Percentiles rank a stretch among this genome's conserved stretches.
Evolutionary conservation across 106 monocot species (phyloP).

Genomic region (Xerophyta viscosa): DNA sequence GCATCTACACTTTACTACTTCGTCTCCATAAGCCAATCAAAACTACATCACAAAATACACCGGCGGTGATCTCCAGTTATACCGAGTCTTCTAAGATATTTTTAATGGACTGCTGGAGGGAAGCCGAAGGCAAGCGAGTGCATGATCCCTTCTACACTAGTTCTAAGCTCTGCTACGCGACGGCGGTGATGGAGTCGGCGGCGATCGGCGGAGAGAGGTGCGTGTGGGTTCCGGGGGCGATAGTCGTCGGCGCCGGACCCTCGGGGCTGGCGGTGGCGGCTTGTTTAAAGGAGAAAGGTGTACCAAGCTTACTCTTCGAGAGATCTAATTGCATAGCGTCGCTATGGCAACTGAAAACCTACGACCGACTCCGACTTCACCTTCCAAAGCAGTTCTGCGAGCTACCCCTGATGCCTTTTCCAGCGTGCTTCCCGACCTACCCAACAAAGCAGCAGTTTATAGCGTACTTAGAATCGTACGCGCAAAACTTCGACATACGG

Average conservation of each 20-base stretch:
- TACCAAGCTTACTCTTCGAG: constrained; percentile 45
- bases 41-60: neutral
- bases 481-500: constrained; percentile 22
- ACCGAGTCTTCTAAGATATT: neutral
- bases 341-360: constrained; percentile 48
- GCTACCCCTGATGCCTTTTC: constrained; percentile 61
- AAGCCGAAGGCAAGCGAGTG: constrained; percentile 23
- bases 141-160: constrained; percentile 32
- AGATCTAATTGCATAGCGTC: constrained; percentile 53
- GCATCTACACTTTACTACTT: neutral
- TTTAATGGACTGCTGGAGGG: constrained; percentile 33
- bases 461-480: constrained; percentile 39
- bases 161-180: no score
- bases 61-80: neutral
- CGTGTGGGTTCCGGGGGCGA: constrained; percentile 23
- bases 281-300: constrained; percentile 27
- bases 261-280: constrained; percentile 56
- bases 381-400: constrained; percentile 65
- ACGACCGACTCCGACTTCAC: constrained; percentile 65
- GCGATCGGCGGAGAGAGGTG: neutral
- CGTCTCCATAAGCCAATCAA: neutral
- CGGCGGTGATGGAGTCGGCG: neutral
- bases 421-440: constrained; percentile 33
- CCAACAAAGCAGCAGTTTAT: constrained; percentile 61
- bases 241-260: constrained; percentile 62